Base-by-base conservation (phyloP, 192 early-diverging fungal species). In the Entomortierella lignicola region DNA sequence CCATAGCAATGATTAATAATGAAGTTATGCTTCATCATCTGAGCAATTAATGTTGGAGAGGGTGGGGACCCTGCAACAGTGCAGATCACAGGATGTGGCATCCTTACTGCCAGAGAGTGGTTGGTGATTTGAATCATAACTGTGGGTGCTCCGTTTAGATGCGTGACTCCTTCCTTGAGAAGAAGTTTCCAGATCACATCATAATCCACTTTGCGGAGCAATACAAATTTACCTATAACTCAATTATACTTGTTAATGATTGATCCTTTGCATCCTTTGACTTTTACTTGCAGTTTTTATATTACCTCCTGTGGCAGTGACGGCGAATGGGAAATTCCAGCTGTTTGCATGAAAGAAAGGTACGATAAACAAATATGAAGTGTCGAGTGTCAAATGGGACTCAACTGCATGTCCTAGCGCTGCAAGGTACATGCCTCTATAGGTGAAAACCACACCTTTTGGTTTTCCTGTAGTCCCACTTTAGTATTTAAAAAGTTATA, bases 321-420 rank as follows among this genome's bases (percentile, higher is more conserved):
- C 67, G 25, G 75, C 66, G 37, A 70, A 79, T 21, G 75, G 75
- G 52, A 70, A 79, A 26, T 66, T 70, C 75, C 75, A 79, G 32
- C 62, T 66, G 63, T 81, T 85, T 47, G 84, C 86, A 69, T 90
- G 89, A 54, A 90, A 90, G 81, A 86, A 84, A 2, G 89, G 89
- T 5, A 89, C 62, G 23, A 82, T 72, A 67, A 83, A 89, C 47
- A 90, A 64, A 64, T 80, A 86, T 21, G 84, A 83, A 42, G 81
- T 81, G 11, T 86, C 80, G 10, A 77, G 66, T 20, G 34, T 82
- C 52, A 90, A 41, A 25, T 77, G 54, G 27, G 77, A 72, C 53
- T 87, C 85, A 41, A 90, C 63, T 7, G 62, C 59, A 32, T 83
- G 60, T 17, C 77, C 71, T 5, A 90, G 63, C 4, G 87, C 69